Evolutionary conservation across 2,329 filamentous ascomycete species (phyloP).

Genomic region (Clonostachys rosea): DNA sequence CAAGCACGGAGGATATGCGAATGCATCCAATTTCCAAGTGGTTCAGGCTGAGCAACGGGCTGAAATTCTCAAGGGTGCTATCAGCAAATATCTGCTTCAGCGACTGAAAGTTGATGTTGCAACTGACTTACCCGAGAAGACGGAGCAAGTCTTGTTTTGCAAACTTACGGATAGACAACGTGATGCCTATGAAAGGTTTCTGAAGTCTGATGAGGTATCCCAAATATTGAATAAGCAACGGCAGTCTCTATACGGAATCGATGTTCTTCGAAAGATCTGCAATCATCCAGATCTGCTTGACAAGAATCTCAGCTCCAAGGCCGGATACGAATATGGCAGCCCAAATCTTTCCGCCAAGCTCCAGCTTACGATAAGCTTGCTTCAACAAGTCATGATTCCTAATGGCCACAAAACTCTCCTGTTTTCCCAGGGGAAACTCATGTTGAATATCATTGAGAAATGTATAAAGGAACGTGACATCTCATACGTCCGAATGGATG

Average conservation of each 20-base stretch:
- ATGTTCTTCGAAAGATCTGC: slow-evolving; percentile 91
- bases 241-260: slow-evolving; percentile 84
- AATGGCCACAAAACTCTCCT: slow-evolving; percentile 89
- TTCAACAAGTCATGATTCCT: slow-evolving; percentile 79
- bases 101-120: slow-evolving; percentile 92
- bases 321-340: slow-evolving; percentile 72
- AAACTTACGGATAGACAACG: slow-evolving; percentile 77
- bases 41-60: slow-evolving; percentile 94
- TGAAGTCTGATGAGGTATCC: slow-evolving; percentile 80
- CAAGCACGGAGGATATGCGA: slow-evolving; percentile 87
- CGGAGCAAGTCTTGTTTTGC: slow-evolving; percentile 93
- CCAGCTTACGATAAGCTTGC: slow-evolving; percentile 83
- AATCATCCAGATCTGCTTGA: slow-evolving; percentile 91
- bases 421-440: slow-evolving; percentile 90
- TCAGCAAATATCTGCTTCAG: slow-evolving; percentile 89
- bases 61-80: slow-evolving; percentile 87
- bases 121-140: slow-evolving; percentile 90
- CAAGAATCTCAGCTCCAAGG: slow-evolving; percentile 47
- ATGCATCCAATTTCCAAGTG: slow-evolving; percentile 89
- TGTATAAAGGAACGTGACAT: slow-evolving; percentile 70
- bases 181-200: slow-evolving; percentile 74
- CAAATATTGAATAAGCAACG: slow-evolving; percentile 71
- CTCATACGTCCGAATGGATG: slow-evolving; percentile 87
- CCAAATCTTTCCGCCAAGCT: slow-evolving; percentile 86
- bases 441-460: slow-evolving; percentile 89